These are phyloP conservation scores for Russula sp. DNA, from an alignment of 768 basidiomycete genomes.

Conservation along the genomic window DNA sequence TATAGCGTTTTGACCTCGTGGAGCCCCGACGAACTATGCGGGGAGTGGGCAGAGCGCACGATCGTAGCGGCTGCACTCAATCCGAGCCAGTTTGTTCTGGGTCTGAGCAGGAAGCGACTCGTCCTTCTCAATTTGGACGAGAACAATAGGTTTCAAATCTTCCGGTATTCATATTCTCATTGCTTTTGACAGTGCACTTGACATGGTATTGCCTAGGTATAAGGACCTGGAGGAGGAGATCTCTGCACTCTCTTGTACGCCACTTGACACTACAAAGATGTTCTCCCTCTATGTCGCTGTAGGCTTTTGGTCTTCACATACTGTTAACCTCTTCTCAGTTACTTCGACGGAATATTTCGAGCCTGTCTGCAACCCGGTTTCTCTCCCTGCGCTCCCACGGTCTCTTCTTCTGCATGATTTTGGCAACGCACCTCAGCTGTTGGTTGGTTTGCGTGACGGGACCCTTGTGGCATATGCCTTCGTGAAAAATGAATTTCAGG, in stretches of 20 bases:
- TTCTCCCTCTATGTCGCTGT: constrained; percentile 48
- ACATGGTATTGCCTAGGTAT: constrained; percentile 3
- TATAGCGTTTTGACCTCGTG: constrained; percentile 39
- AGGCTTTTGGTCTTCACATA: constrained; percentile 71
- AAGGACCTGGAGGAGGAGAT: constrained; percentile 39
- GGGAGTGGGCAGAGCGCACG: constrained; percentile 30
- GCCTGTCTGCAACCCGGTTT: constrained; percentile 30
- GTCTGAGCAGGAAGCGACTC: constrained; percentile 46
- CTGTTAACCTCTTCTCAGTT: constrained; percentile 48
- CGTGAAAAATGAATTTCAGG: constrained; percentile 30
- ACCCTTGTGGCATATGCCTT: constrained; percentile 53
- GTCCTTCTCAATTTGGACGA: constrained; percentile 43
- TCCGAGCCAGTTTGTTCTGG: constrained; percentile 58
- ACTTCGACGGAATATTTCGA: constrained; percentile 25
- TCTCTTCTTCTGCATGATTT: constrained; percentile 55
- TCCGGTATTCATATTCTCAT: constrained; percentile 26
- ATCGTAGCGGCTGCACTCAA: constrained; percentile 67
- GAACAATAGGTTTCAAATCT: constrained; percentile 30
- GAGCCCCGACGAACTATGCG: constrained; percentile 27
- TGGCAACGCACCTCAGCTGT: constrained; percentile 45
- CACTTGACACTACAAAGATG: constrained; percentile 40
- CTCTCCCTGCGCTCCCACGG: constrained; percentile 39
- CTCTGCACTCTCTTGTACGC: constrained; percentile 60
- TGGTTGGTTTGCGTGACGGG: constrained; percentile 74
- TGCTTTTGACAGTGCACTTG: neutral